Conservation (phyloP, 768 basidiomycete genomes). For the Mycena metata region DNA sequence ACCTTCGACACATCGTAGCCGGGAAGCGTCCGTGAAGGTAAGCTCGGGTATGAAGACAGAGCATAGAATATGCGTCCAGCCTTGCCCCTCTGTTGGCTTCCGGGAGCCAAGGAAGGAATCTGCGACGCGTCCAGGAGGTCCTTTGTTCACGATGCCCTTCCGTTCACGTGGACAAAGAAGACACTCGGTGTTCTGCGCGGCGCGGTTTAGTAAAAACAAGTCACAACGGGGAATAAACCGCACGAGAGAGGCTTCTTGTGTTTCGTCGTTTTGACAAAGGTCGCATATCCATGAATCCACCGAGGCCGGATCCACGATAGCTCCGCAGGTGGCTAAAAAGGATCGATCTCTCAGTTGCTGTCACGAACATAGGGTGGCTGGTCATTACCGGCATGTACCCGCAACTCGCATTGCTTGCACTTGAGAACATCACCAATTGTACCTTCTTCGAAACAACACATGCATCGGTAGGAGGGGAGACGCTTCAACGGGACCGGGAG, state of each 20-base stretch:
- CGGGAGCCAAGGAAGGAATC: conserved; percentile 80
- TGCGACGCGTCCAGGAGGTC: conserved; percentile 55
- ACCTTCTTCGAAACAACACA: conserved; percentile 81
- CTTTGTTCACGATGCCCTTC: conserved; percentile 63
- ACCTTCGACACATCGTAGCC: conserved; percentile 87
- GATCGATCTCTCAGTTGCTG: conserved; percentile 24
- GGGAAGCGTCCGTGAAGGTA: conserved; percentile 80
- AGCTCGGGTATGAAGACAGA: conserved; percentile 90
- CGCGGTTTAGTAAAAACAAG: conserved; percentile 13
- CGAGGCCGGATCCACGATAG: conserved; percentile 70
- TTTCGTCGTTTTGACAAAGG: conserved; percentile 87
- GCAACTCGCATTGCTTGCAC: conserved; percentile 85
- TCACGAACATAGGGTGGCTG: background rate
- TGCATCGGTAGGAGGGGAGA: conserved; percentile 78
- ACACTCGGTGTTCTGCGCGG: conserved; percentile 80
- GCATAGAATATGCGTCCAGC: conserved; percentile 94
- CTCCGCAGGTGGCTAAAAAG: conserved; percentile 75
- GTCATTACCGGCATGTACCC: conserved; percentile 80
- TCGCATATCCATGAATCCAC: conserved; percentile 89
- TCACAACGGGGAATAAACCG: background rate
- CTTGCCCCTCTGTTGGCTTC: conserved; percentile 94
- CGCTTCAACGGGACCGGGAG: conserved; percentile 57
- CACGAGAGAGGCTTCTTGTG: conserved; percentile 86
- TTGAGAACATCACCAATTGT: conserved; percentile 83
- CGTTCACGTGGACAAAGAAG: conserved; percentile 81